Evolutionary conservation across 2,329 filamentous ascomycete species (phyloP), one percentile per base, ranked within the genome.

Genomic region (Sporothrix luriei): DNA sequence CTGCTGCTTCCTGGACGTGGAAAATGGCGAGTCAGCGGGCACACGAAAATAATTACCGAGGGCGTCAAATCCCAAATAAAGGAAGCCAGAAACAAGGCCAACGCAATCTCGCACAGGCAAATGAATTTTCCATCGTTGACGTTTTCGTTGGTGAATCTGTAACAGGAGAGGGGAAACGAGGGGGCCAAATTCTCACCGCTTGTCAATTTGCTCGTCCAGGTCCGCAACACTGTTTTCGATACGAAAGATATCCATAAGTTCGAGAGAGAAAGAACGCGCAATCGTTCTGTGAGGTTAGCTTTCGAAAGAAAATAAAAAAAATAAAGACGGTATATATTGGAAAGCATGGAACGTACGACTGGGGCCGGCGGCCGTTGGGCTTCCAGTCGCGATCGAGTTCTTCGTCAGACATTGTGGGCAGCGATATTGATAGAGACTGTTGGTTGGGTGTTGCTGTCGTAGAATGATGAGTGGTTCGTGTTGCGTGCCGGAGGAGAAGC

Each of bases 191-290:
- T 57, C 89, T 77, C 83, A 97, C 94, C 94, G 94, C 79, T 92
- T 87, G 78, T 92, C 87, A 71, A 97, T 88, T 74, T 91, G 87
- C 78, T 90, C 85, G 76, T 91, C 88, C 48, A 97, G 85, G 72
- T 90, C 86, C 76, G 90, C 87, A 70, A 95, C 78, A 74, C 90
- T 90, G 79, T 89, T 90, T 75, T 95, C 92, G 77, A 97, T 89
- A 76, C 91, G 90, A 83, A 97, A 97, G 75, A 96, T 90, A 78
- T 93, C 90, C 83, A 94, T 91, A 72, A 97, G 84, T 78, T 94
- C 92, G 57, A 88, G 84, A 71, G 93, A 94, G 81, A 97, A 97
- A 77, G 91, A 92, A 75, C 88, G 90, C 68, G 93, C 94, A 80
- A 97, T 89, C 72, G 92, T 95, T 73, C 94, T 97, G n/a, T 9